Percentiles rank a stretch among this genome's conserved stretches.
Conservation (phyloP, 225 moss, liverwort and hornwort species). For the Rhytidiadelphus loreus region DNA sequence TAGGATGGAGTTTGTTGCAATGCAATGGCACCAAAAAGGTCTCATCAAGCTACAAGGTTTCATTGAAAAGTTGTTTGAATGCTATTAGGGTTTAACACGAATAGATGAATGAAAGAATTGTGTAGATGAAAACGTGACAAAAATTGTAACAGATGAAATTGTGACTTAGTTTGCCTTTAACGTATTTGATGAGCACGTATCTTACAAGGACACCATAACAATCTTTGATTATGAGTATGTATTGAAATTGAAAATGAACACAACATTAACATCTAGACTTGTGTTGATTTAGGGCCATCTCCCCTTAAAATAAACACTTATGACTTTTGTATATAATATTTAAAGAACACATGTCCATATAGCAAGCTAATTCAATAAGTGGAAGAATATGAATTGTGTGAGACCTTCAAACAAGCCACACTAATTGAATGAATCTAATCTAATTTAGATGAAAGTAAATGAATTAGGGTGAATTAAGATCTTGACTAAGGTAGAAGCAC, state of each 20-base stretch:
- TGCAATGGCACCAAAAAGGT: neutral
- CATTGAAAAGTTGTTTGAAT: neutral
- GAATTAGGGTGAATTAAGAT: neutral
- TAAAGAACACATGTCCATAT: neutral
- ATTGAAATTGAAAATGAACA: neutral
- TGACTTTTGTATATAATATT: neutral
- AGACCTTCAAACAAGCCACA: neutral
- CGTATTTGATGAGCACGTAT: neutral
- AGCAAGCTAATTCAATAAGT: neutral
- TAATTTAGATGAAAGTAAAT: neutral
- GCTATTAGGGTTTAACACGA: neutral
- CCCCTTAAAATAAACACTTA: neutral
- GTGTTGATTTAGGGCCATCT: neutral
- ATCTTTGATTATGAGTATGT: neutral
- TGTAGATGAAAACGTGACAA: neutral
- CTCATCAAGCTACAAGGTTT: neutral
- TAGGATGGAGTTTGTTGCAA: neutral
- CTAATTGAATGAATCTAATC: neutral
- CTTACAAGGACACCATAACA: neutral
- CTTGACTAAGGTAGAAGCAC: fast-evolving
- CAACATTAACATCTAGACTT: neutral
- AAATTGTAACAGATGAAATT: neutral
- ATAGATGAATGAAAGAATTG: neutral
- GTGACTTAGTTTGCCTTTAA: neutral
- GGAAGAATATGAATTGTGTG: neutral